These are phyloP conservation scores for Tausonia pullulans DNA, from an alignment of 1,284 basidiomycete species.

Conservation along the genomic window DNA sequence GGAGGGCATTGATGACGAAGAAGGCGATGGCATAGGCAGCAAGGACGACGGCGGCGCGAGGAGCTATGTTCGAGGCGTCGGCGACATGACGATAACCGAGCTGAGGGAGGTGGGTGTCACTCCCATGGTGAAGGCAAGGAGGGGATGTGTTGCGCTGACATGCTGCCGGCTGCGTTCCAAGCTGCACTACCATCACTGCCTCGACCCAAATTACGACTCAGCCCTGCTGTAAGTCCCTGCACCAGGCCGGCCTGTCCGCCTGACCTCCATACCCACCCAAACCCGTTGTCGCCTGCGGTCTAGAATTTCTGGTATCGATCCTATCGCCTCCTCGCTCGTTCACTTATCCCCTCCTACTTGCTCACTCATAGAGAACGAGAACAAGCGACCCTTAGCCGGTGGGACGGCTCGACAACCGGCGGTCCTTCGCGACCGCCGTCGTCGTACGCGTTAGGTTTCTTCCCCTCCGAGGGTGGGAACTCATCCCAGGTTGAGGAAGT, in stretches of 20 bases:
- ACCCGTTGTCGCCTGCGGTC: no score
- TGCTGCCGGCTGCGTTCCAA: not conserved
- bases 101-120: not conserved
- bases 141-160: no score
- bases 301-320: no score
- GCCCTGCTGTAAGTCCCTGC: not conserved
- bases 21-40: not conserved
- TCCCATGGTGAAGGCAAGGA: not conserved
- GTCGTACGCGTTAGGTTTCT: not conserved
- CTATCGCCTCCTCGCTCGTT: no score
- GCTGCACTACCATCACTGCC: slow-evolving; percentile 9
- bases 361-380: not conserved
- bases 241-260: no score
- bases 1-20: not conserved
- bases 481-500: slow-evolving; percentile 2
- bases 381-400: slow-evolving; percentile 4
- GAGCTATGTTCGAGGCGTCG: slow-evolving; percentile 2
- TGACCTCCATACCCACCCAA: no score
- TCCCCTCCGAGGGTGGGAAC: not conserved
- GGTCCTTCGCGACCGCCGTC: not conserved
- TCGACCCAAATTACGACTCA: slow-evolving; percentile 16
- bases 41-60: not conserved
- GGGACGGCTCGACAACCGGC: not conserved
- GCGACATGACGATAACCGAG: slow-evolving; percentile 6
- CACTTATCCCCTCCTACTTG: no score